phyloP scores from a whole-genome alignment of 2,329 filamentous ascomycete genomes.

The Fusarium odoratissimum region DNA sequence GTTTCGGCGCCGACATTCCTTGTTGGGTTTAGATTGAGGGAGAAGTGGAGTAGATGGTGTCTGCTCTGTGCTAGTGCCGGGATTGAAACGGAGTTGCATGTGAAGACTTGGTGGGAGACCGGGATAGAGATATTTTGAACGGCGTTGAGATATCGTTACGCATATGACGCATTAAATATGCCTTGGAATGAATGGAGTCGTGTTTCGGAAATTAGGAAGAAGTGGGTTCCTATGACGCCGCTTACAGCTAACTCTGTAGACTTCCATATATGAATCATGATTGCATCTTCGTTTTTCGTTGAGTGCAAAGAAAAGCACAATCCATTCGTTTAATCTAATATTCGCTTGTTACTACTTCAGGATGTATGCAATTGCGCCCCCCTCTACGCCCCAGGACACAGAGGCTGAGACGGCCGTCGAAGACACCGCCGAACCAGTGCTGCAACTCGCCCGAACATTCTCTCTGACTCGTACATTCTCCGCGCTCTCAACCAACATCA shows the following conservation, averaged over 20 bases:
- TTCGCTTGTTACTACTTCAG: accelerated
- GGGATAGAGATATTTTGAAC: not conserved
- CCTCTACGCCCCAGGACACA: not conserved
- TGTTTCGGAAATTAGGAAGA: not conserved
- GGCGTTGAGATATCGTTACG: not conserved
- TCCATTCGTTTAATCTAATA: not conserved
- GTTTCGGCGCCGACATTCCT: constrained; percentile 35
- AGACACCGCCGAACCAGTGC: constrained; percentile 6
- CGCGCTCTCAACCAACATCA: constrained; percentile 20
- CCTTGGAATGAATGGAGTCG: accelerated
- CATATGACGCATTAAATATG: not conserved
- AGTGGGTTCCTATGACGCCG: not conserved
- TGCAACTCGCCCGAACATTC: constrained; percentile 28
- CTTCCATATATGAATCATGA: not conserved
- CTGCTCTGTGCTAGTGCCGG: not conserved
- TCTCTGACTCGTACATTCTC: constrained; percentile 30
- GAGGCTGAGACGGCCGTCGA: constrained; percentile 18
- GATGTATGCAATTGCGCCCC: not conserved
- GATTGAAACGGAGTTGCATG: not conserved
- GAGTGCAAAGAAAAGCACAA: too few species aligned
- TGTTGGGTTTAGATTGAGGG: not conserved
- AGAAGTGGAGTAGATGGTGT: not conserved
- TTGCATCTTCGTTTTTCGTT: not conserved
- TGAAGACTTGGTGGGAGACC: not conserved
- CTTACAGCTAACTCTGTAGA: accelerated